These are phyloP conservation scores for Platanthera zijinensis DNA, from an alignment of 106 monocot genomes.

Conservation along the genomic window DNA sequence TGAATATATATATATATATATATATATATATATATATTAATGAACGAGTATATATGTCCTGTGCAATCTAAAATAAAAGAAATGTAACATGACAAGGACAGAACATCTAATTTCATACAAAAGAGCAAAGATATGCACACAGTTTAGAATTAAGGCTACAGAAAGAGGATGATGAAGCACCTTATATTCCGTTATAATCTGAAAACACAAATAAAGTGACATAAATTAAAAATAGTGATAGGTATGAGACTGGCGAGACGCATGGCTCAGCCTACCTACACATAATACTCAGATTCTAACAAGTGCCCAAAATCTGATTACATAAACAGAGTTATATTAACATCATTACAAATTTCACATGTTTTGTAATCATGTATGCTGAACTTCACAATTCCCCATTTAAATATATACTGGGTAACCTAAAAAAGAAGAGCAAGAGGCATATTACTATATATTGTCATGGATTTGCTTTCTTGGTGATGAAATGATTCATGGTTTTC, in stretches of 20 bases:
- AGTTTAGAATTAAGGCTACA: not conserved
- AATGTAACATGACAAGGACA: not conserved
- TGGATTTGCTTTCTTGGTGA: not conserved
- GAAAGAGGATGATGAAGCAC: not conserved
- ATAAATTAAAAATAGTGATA: not conserved
- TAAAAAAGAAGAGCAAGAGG: not conserved
- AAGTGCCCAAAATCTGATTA: not conserved
- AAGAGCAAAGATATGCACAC: not conserved
- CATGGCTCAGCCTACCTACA: not conserved
- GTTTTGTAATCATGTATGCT: not conserved
- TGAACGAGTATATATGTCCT: not conserved
- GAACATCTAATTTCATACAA: not conserved
- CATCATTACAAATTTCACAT: not conserved
- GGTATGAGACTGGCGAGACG: not conserved
- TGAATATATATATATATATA: not conserved
- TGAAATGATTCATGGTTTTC: not conserved
- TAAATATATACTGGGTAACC: not conserved
- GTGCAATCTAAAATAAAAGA: not conserved
- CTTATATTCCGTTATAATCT: not conserved
- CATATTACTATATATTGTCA: not conserved
- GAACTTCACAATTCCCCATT: not conserved
- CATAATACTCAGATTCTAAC: not conserved
- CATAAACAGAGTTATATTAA: not conserved
- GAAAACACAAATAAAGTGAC: not conserved
- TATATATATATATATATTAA: not conserved